Evolutionary conservation across 352 stramenopile species (phyloP), one percentile per base, ranked within the genome.

Genomic region (Phytophthora tentaculata): DNA sequence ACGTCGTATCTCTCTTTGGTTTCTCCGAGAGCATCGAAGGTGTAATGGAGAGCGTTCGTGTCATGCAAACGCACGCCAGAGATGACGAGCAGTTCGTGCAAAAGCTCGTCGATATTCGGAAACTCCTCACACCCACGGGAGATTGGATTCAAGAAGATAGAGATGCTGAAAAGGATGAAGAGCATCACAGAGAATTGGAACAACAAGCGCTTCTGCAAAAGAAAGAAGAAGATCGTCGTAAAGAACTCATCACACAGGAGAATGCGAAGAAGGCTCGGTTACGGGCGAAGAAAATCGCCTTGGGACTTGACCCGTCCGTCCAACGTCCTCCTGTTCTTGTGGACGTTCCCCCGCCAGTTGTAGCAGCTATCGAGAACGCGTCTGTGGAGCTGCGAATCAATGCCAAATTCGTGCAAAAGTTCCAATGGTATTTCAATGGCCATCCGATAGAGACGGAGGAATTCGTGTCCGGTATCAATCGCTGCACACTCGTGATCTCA

Each of bases 341-440:
- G 4, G 53, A 66, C 2, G 35, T 54, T 5, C 84, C 79, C n/a
- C 71, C 76, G 13, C 35, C 59, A 0, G 17, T 68, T 7, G 39
- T 92, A 8, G 63, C 68, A 14, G 71, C 64, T 0, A 62, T 71
- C 6, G 63, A 69, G 16, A 63, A 79, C 23, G 39, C 64, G 2
- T 14, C 45, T 37, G 52, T 92, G 2, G 54, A 67, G 9, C 64
- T 92, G 17, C 78, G 77, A 16, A 73, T 87, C 5, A 71, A 80
- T 16, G 81, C 61, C 5, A 70, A 77, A 24, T 83, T 75, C 45
- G 70, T 78, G 13, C 61, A 70, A 17, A 73, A 56, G 7, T 86
- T 80, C 35, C 78, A 77, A 28, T 92, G 84, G 81, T 80, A 80
- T 49, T 80, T 76, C 61, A 81, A 89, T 54, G 80, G 71, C 17